Evolutionary conservation across 345 rosid species (phyloP), one percentile per base, ranked within the genome.

Genomic region (Aquilaria malaccensis): DNA sequence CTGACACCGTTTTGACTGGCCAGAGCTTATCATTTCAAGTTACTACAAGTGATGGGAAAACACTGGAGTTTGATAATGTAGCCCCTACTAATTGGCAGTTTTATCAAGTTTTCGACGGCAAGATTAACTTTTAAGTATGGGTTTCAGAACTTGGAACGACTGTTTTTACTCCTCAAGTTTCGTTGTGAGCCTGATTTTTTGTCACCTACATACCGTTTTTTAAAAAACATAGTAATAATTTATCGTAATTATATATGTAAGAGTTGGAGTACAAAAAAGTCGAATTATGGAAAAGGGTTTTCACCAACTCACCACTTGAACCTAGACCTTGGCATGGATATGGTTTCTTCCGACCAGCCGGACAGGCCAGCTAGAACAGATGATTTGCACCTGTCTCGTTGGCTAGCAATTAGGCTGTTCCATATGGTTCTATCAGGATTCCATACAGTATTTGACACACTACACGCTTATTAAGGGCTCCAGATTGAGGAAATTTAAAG

Each of bases 1-100:
- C 65, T 0, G 75, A 67, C 7, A 13, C 7, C 0, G 2, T 11
- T 0, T 53, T 86, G 54, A 53, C 55, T 0, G 87, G 93, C 33
- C 87, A 80, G 57, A 54, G 72, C 2, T 69, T 83, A 66, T 78
- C 85, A 2, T 86, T 86, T 30, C 58, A 33, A 30, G 79, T 80
- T 11, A 72, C 70, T 6, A 72, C 79, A 0, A 78, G 85, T 13
- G 83, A 83, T 52, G 69, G 76, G 4, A 70, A 58, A 61, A 70
- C 22, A 37, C 0, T 67, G 45, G 13, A 61, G 52, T 80, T 81
- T 33, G 2, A 52, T 59, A 32, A 74, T 56, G 87, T 81, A 3
- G 81, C 60, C 0, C 74, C 66, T 0, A 6, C 56, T 6, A 65
- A 37, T 65, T 86, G 93, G 93, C 66, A 31, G 6, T 81, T 83